Evolutionary conservation across 768 basidiomycete species (phyloP).

Genomic region (Phallus indusiatus): DNA sequence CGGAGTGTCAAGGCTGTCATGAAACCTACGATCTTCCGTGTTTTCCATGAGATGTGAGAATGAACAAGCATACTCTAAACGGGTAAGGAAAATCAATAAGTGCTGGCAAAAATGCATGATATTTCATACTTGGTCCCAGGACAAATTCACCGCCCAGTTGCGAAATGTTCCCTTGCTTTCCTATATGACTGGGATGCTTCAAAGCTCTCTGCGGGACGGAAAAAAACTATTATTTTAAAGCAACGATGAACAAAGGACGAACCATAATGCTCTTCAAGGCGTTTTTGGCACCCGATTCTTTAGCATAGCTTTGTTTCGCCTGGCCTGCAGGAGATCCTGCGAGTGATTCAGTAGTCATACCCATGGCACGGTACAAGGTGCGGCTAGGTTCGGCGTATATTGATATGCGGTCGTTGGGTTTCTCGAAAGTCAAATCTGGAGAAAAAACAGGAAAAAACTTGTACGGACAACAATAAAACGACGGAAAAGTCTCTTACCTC

Average conservation of each 20-base stretch:
- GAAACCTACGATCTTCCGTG: constrained; percentile 42
- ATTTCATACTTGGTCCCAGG: constrained; percentile 45
- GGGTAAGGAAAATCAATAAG: neutral
- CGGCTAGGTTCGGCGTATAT: constrained; percentile 63
- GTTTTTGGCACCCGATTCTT: constrained; percentile 21
- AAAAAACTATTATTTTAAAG: neutral
- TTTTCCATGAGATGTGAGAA: constrained; percentile 53
- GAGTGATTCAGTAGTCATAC: constrained; percentile 45
- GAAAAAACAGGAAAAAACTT: no score
- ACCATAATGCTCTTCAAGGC: constrained; percentile 38
- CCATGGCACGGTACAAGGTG: constrained; percentile 47
- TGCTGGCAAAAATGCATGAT: no score
- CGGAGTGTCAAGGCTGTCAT: neutral
- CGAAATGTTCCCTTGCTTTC: constrained; percentile 52
- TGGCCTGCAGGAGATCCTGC: constrained; percentile 35
- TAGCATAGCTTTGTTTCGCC: constrained; percentile 38
- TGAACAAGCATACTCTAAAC: constrained; percentile 33
- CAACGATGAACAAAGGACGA: constrained; percentile 4
- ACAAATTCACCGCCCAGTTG: constrained; percentile 60
- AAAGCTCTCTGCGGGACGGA: constrained; percentile 28
- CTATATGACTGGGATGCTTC: constrained; percentile 36
- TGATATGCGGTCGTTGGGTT: constrained; percentile 29
- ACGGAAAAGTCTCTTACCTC: constrained; percentile 25
- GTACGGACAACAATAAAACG: no score
- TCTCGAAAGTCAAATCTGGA: constrained; percentile 23